Evolutionary conservation across 2,329 filamentous ascomycete species (phyloP).

Genomic region (Fusarium odoratissimum): DNA sequence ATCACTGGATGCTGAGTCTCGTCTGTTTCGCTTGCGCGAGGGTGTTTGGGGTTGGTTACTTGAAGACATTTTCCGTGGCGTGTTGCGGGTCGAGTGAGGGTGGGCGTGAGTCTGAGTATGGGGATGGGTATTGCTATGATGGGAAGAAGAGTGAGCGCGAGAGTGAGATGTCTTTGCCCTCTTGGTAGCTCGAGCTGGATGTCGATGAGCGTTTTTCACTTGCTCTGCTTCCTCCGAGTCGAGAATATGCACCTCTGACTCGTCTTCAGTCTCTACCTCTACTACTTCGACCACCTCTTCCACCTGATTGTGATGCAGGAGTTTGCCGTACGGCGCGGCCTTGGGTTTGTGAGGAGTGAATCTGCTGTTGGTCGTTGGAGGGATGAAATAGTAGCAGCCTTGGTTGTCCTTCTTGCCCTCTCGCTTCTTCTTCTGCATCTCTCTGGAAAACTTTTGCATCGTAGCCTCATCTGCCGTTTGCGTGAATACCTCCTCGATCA

Average conservation of each 20-base stretch:
- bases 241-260: constrained; percentile 16
- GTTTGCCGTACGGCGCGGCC: constrained; percentile 61
- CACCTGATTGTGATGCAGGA: constrained; percentile 54
- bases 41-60: constrained; percentile 49
- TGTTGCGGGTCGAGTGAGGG: constrained; percentile 40
- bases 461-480: constrained; percentile 67
- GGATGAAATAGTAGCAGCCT: constrained; percentile 65
- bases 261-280: constrained; percentile 9
- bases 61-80: constrained; percentile 43
- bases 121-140: constrained; percentile 1
- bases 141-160: constrained; percentile 35
- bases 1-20: constrained; percentile 55
- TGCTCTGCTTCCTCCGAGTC: constrained; percentile 22
- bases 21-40: constrained; percentile 50
- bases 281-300: constrained; percentile 29
- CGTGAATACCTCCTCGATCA: constrained; percentile 68
- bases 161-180: constrained; percentile 51
- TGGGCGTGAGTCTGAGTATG: constrained; percentile 27
- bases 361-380: constrained; percentile 57
- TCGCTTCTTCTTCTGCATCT: constrained; percentile 66
- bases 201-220: constrained; percentile 16
- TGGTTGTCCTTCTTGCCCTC: constrained; percentile 66
- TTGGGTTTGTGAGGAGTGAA: constrained; percentile 59
- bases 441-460: constrained; percentile 61
- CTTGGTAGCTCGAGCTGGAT: constrained; percentile 49